Base-by-base conservation (phyloP, 176 grass and related monocot species). In the Elymus sibiricus region DNA sequence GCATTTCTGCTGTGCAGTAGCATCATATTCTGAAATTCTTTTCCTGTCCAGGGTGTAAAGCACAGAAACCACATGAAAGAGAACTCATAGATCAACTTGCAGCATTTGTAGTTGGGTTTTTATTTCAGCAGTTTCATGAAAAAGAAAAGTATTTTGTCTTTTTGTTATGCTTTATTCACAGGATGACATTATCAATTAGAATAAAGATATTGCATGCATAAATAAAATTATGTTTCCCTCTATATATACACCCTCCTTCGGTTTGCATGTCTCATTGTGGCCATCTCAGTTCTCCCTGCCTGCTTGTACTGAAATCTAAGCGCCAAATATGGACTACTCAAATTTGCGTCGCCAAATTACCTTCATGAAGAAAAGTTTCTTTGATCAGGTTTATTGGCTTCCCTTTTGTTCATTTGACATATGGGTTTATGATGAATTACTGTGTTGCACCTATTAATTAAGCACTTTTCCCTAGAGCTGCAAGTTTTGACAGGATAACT, bases 331-430 rank as follows among this genome's bases (percentile, higher is more conserved):
- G 90, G 88, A 92, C 34, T 76, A 86, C 35, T 71, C 85, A 66
- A 86, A 68, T 63, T 89, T 91, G 70, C 44, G 12, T 44, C 90
- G 73, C 67, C 87, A 89, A 60, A 56, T 84, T 44, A 71, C 51
- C 82, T 83, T 25, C 79, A 90, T 95, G 93, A 95, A 88, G 93
- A 95, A 88, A 89, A 90, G 63, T 49, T 71, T 95, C 76, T 92
- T 95, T 74, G 93, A 95, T 95, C 90, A 95, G 93, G 93, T 92
- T 90, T 74, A 63, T 56, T 61, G 16, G 58, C n/a, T 27, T 38
- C 6, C 9, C 34, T 21, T 80, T 70, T 71, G n/a, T 82, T 49
- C 64, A 44, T 76, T 22, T 9, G 14, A 83, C 40, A 86, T 15
- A 40, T 60, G 5, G 46, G 37, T 43, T 76, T 62, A 40, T 65